phyloP scores from a whole-genome alignment of 164 flowering plant species.

The Magnolia officinalis region DNA sequence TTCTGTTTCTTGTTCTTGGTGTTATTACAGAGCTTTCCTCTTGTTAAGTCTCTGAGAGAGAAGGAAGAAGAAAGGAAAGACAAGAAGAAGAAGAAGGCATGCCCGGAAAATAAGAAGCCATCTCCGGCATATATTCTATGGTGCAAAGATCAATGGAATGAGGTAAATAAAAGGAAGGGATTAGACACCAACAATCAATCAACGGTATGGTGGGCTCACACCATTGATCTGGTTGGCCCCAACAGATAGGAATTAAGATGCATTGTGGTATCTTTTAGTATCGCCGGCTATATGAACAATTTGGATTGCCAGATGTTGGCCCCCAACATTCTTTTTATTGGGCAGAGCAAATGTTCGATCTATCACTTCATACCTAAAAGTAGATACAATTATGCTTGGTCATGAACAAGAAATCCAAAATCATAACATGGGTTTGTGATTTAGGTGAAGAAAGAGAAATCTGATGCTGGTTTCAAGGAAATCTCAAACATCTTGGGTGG shows the following conservation, averaged over 20 bases:
- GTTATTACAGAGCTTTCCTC: slow-evolving; percentile 43
- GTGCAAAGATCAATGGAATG: slow-evolving; percentile 88
- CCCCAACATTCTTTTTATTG: not conserved
- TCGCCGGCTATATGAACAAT: too few species aligned
- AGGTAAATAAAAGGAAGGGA: slow-evolving; percentile 36
- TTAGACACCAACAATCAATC: too few species aligned
- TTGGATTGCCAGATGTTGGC: too few species aligned
- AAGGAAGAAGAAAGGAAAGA: slow-evolving; percentile 58
- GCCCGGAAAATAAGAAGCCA: slow-evolving; percentile 63
- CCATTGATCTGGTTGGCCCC: too few species aligned
- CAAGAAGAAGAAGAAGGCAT: slow-evolving; percentile 32
- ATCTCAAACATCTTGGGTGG: slow-evolving; percentile 67
- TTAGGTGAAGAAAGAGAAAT: slow-evolving; percentile 75
- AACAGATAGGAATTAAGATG: too few species aligned
- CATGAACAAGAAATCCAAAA: not conserved
- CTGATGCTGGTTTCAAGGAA: slow-evolving; percentile 79
- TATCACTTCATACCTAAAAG: too few species aligned
- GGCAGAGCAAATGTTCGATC: not conserved
- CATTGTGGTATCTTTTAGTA: too few species aligned
- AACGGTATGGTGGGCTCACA: too few species aligned
- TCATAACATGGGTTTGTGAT: slow-evolving; percentile 1
- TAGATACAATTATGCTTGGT: not conserved
- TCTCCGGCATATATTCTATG: slow-evolving; percentile 68
- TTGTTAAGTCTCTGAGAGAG: slow-evolving; percentile 45
- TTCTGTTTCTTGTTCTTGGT: not conserved